Evolutionary conservation across 306 rosid genomes (phyloP), one percentile per base, ranked within the genome.

Genomic region (Geum urbanum): DNA sequence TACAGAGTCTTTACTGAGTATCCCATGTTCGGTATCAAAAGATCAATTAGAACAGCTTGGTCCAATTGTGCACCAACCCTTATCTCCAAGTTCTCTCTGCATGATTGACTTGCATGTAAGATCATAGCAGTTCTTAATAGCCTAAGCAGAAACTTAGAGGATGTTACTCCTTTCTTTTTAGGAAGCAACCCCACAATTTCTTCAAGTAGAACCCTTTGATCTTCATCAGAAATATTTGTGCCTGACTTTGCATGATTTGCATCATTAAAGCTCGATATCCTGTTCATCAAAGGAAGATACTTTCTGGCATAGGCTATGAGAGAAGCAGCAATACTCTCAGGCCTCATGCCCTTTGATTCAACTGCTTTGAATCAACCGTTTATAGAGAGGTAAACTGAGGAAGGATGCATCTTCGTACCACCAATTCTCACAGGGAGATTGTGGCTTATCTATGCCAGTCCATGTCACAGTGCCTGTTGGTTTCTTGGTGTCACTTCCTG

Each of bases 71-170:
- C 67, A 70, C 91, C 97, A 3, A 87, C 65, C 79, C 77, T 82
- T 86, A 79, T 91, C 97, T 91, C 97, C 80, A 91, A 80, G 78
- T 70, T 86, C 24, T 91, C 96, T 71, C 81, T 83, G 59, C 91
- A 86, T 32, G 88, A 77, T 20, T 85, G 80, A 80, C 87, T 89
- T 35, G 89, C 91, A 74, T 84, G 97, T 54, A 91, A 75, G 47
- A 87, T 71, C 89, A 87, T 84, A 7, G 91, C 91, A 8, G 90
- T 73, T 1, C 90, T 75, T 16, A 89, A 84, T 57, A 91, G 84
- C 79, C 84, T 55, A n/a, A 91, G 87, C 1, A 91, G 80, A 77
- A 76, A 63, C 61, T 86, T 89, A 15, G 89, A 84, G 56, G 95
- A 76, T 49, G 84, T 74, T 57, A 87, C 83, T 16, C 83, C 85